Base-by-base conservation (phyloP, 2,329 filamentous ascomycete species). In the Nannizzia gypsea region DNA sequence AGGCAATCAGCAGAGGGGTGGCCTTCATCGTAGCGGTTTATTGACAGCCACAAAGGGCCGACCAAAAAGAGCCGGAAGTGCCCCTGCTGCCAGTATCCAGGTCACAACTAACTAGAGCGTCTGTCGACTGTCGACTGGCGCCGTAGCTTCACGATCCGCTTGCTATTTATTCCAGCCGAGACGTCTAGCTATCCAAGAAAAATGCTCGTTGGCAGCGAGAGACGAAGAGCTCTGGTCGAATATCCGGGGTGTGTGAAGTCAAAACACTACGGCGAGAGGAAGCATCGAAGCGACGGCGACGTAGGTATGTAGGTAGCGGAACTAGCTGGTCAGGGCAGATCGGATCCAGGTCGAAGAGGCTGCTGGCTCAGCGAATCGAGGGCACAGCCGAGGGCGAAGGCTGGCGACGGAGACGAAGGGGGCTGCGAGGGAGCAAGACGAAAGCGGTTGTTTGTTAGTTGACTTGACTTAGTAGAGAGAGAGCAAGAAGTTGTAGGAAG, bases 1-100 rank as follows among this genome's bases (percentile, higher is more conserved):
- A 99, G 80, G 95, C 90, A 77, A 99, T 92, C 72, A 97, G 92
- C 67, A 99, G 82, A 68, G 93, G 92, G 70, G 90, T 87, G 71
- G 90, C 91, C 83, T 95, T 97, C 93, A 99, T 99, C 72, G 74
- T 71, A 70, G 57, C 22, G 17, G 50, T 40, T 52, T 46, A 56
- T 15, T 40, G 52, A 36, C 42, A 26, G 57, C 60, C 56, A 58
- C 34, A 22, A 36, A 26, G 36, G 59, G 36, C 56, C n/a, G 42
- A 38, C 56, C 56, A 38, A 56, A 38, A 56, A 13, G 36, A 36
- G 20, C 26, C 20, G 26, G 22, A 52, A 52, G 48, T 52, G 28
- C 48, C 26, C 48, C 48, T 52, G 22, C 48, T n/a, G 22, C 48
- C 22, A 52, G 48, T 4, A 26, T 28, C 22, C 6, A 15, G 22